phyloP scores from a whole-genome alignment of 176 grass and related monocot genomes.

The Triticum dicoccoides region DNA sequence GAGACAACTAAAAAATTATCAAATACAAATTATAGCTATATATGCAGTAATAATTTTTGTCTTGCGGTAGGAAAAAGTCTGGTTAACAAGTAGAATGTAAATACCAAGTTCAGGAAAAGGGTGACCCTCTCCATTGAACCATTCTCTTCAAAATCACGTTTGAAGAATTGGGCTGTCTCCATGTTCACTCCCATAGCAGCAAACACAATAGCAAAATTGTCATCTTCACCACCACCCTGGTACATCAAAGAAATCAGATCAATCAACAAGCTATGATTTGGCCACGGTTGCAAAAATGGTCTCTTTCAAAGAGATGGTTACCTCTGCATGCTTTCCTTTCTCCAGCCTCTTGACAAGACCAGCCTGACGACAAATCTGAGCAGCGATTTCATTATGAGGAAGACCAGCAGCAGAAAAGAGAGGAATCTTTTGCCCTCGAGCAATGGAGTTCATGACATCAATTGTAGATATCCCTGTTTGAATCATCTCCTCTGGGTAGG shows the following conservation, averaged over 20 bases:
- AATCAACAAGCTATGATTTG: not conserved
- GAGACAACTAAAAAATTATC: not conserved
- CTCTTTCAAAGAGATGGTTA: slow-evolving; percentile 2
- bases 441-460: slow-evolving; percentile 99
- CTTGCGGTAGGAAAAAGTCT: not conserved
- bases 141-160: slow-evolving; percentile 99
- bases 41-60: not conserved
- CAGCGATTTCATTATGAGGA: slow-evolving; percentile 99
- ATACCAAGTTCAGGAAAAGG: slow-evolving; percentile 98
- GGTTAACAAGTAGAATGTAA: not conserved
- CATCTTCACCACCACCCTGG: slow-evolving; percentile 80
- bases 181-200: slow-evolving; percentile 99
- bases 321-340: slow-evolving; percentile 79
- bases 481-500: slow-evolving; percentile 99
- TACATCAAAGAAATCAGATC: slow-evolving; percentile 4
- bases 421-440: slow-evolving; percentile 98
- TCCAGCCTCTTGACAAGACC: slow-evolving; percentile 94
- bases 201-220: slow-evolving; percentile 99
- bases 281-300: not conserved
- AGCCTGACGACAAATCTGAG: slow-evolving; percentile 99
- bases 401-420: slow-evolving; percentile 99
- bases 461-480: slow-evolving; percentile 99
- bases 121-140: slow-evolving; percentile 99
- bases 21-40: not conserved
- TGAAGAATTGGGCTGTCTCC: slow-evolving; percentile 99